These are phyloP conservation scores for Viridothelium virens DNA, from an alignment of 495 filamentous ascomycete species.

Conservation along the genomic window DNA sequence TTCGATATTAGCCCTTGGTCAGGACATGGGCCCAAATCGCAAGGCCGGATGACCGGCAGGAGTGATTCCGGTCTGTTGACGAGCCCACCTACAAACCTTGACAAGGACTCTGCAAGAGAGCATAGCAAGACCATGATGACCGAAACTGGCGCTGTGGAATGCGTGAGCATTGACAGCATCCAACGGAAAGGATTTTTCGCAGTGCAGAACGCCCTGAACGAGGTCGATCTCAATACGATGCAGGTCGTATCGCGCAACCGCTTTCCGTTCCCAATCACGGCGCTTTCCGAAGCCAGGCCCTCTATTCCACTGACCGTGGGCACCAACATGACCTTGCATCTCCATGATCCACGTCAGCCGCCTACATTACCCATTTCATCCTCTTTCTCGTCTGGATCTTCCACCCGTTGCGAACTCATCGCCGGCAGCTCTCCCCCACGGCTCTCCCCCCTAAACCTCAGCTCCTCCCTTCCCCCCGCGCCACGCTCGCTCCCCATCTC, in stretches of 20 bases:
- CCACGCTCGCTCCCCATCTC: slow-evolving; percentile 44
- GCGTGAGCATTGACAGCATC: slow-evolving; percentile 68
- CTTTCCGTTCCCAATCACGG: slow-evolving; percentile 77
- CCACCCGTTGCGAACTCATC: slow-evolving; percentile 37
- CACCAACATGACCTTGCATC: slow-evolving; percentile 72
- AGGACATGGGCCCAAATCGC: slow-evolving; percentile 36
- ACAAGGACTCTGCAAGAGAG: slow-evolving; percentile 35
- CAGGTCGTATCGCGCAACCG: slow-evolving; percentile 60
- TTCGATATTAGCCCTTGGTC: slow-evolving; percentile 70
- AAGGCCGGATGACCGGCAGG: slow-evolving; percentile 57
- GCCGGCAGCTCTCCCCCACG: slow-evolving; percentile 21
- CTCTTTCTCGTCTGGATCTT: slow-evolving; percentile 22
- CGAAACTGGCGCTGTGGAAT: slow-evolving; percentile 70
- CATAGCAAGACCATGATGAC: slow-evolving; percentile 42
- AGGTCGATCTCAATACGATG: slow-evolving; percentile 75
- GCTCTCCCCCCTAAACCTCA: slow-evolving; percentile 29
- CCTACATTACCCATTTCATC: slow-evolving; percentile 29
- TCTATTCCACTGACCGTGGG: slow-evolving; percentile 76
- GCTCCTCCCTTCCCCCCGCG: slow-evolving; percentile 33
- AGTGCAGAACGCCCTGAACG: slow-evolving; percentile 64
- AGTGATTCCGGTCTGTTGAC: slow-evolving; percentile 59
- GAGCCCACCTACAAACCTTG: slow-evolving; percentile 19
- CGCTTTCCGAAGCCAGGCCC: slow-evolving; percentile 67
- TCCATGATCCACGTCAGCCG: slow-evolving; percentile 63
- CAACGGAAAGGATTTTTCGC: slow-evolving; percentile 70